phyloP scores from a whole-genome alignment of 352 stramenopile species.

The Aphanomyces stellatus region DNA sequence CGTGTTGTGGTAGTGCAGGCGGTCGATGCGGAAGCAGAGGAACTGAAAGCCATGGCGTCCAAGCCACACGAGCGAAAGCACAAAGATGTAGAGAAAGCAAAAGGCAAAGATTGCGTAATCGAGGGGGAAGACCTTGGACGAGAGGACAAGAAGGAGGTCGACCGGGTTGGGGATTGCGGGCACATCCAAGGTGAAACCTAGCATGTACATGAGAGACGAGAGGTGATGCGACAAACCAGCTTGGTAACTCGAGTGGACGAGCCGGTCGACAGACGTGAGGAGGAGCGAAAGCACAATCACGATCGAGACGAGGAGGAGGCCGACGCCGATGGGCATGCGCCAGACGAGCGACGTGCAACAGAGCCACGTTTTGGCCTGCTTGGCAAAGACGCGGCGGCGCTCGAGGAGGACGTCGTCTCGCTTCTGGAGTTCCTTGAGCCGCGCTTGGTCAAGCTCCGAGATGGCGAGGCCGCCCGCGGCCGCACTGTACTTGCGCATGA shows the following conservation, averaged over 20 bases:
- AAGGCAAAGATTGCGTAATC: slow-evolving; percentile 77
- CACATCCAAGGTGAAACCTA: slow-evolving; percentile 60
- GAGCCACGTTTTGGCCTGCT: slow-evolving; percentile 41
- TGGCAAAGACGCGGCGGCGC: slow-evolving; percentile 52
- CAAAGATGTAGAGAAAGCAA: slow-evolving; percentile 73
- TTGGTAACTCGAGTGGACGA: slow-evolving; percentile 51
- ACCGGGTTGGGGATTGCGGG: slow-evolving; percentile 62
- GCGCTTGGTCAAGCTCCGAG: slow-evolving; percentile 59
- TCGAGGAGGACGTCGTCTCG: slow-evolving; percentile 59
- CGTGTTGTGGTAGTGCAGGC: slow-evolving; percentile 61
- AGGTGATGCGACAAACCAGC: background rate
- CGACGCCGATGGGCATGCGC: slow-evolving; percentile 57
- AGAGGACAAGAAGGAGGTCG: slow-evolving; percentile 61
- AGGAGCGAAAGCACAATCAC: slow-evolving; percentile 62
- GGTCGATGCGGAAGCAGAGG: slow-evolving; percentile 64
- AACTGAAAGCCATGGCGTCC: slow-evolving; percentile 68
- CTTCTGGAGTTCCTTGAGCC: slow-evolving; percentile 60
- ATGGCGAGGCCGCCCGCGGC: slow-evolving; percentile 59
- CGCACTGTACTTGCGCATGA: slow-evolving; percentile 22
- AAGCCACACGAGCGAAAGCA: slow-evolving; percentile 63
- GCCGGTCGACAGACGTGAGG: slow-evolving; percentile 73
- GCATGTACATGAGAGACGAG: background rate
- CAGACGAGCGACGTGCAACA: slow-evolving; percentile 26
- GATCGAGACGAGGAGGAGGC: slow-evolving; percentile 53
- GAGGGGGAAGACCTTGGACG: slow-evolving; percentile 64